Evolutionary conservation across 2,329 filamentous ascomycete genomes (phyloP), one percentile per base, ranked within the genome.

Genomic region (Fusarium keratoplasticum): DNA sequence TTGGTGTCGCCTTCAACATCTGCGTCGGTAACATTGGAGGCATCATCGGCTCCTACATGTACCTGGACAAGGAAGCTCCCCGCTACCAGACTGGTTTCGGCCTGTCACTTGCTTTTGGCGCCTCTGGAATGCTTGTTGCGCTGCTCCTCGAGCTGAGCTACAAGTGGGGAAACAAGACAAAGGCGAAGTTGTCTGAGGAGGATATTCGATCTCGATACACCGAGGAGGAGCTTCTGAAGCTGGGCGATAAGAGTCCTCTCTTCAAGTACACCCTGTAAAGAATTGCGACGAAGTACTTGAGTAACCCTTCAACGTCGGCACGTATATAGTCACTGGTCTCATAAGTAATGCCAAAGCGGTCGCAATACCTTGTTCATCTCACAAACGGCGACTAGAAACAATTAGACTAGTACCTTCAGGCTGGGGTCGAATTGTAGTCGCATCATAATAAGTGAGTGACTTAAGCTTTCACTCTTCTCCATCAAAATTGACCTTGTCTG

Each of bases 1-100:
- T 84, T 33, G 82, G 81, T 1, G 79, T 85, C 22, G 84, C 81
- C 0, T 78, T 84, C 33, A 82, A 58, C 18, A 61, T 69, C 13
- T 61, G 65, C n/a, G 61, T 70, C 14, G 67, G 67, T 6, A 85
- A 85, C 50, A 79, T 80, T 1, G 84, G 84, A n/a, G 83, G 84
- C 6, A 80, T 85, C 18, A 77, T 86, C 8, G 84, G 84, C 0
- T 81, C 79, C 22, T 83, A 81, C 59, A 82, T 84, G 67, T 84
- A 81, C 69, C 75, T 83, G 11, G 82, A 82, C 13, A 65, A 66
- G 11, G 82, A 84, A 61, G 71, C 66, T 14, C 82, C 82, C 0
- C 73, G 71, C n/a, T 84, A 83, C 57, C 73, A 75, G 18, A 82
- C 81, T 1, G 82, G 82, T 0, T 84, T 80, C 33, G 82, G 82